Evolutionary conservation across 2,329 filamentous ascomycete genomes (phyloP), one percentile per base, ranked within the genome.

Genomic region (Lachnellula arida): DNA sequence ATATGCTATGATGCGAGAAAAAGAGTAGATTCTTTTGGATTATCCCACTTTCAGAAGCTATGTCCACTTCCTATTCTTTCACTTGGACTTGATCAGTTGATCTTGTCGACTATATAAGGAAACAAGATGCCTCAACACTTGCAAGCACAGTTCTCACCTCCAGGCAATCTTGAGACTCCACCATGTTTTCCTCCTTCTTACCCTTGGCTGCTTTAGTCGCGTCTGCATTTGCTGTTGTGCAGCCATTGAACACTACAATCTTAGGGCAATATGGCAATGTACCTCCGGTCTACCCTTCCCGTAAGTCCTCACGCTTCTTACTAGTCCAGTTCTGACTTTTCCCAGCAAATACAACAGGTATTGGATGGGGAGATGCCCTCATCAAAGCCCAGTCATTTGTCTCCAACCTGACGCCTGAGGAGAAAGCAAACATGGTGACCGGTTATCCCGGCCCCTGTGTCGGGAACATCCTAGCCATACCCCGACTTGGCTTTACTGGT

Each of bases 351-450:
- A 53, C 51, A 14, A 65, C 55, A 39, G 57, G 55, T 42, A 46
- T 46, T 46, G 58, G 60, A 17, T 92, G 88, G 89, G 76, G 75
- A 23, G 80, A 80, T 22, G 88, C 87, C 64, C 91, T 91, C 65
- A 73, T 72, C 49, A 89, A 87, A 65, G 88, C 88, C 1, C 78
- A 84, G 54, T 71, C 76, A 3, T 71, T 91, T 23, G 87, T 92
- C 17, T 80, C 82, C 53, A 80, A 82, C 49, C 88, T 92, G 85
- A 91, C 87, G 0, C 70, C 91, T 53, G 87, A 87, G 2, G 88
- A 92, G 68, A 92, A 92, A 74, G 84, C 85, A 37, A 53, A 50
- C 14, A 46, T 65, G 43, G 55, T 64, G 12, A 65, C 60, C 42
- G 63, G 64, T 46, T 51, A 46, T 40, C 57, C 54, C 23, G 56